Evolutionary conservation across 129 eudicot species (phyloP), one percentile per base, ranked within the genome.

Genomic region (Daucus carota): DNA sequence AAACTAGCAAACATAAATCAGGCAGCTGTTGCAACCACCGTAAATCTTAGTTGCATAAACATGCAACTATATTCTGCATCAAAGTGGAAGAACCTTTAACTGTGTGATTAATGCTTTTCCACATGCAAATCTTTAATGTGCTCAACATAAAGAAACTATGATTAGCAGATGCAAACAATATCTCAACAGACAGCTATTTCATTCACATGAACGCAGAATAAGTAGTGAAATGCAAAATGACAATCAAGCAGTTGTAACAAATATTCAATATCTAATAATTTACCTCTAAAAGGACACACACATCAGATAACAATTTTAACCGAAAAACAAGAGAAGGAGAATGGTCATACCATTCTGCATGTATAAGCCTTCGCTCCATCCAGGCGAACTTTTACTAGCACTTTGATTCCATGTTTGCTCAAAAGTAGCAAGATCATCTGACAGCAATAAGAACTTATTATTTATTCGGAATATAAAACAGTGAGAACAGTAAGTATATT

Each of bases 321-420:
- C 1, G 1, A 22, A 34, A 18, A 67, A 32, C 11, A 66, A 17
- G 41, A 8, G 36, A 41, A 22, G 1, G 15, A 33, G 28, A 18
- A 33, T 3, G 17, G 14, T 73, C 41, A 33, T 77, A 81, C 83
- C 82, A 72, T 76, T 74, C 73, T 72, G 83, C 67, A 72, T 52
- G 76, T 70, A 72, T 42, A 76, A 74, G 70, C 84, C 87, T 66
- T 70, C 90, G 68, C 50, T 81, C 97, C 75, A 82, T 22, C 97
- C 97, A 80, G 93, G 96, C 38, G 87, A 84, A 83, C 80, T 86
- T 78, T 83, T 83, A 76, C 83, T 80, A 68, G 98, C 89, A 73
- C 75, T 86, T 78, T 90, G 90, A 73, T 84, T 84, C 98, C 98
- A 92, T 31, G 86, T 81, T 75, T 90, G 83, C 75, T 92, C 98